Conservation (phyloP, 768 basidiomycete species). For the Scleroderma citrinum region DNA sequence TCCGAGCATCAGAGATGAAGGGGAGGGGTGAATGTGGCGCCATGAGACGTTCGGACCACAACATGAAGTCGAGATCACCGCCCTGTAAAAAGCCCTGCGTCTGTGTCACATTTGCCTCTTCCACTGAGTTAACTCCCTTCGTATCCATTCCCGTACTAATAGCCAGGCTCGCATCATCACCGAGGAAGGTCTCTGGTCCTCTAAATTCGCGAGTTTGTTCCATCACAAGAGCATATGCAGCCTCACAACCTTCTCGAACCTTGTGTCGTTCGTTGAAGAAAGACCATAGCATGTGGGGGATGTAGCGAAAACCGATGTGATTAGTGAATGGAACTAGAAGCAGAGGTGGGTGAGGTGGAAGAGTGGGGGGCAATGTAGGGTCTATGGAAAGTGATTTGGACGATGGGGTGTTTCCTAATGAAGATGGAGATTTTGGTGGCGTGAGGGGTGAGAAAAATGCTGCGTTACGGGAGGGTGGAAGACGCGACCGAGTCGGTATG, state of each 20-base stretch:
- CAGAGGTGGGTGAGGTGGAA: constrained; percentile 76
- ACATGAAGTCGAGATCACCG: constrained; percentile 74
- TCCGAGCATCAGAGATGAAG: constrained; percentile 62
- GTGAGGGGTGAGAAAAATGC: constrained; percentile 29
- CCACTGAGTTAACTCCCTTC: not conserved
- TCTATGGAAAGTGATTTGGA: constrained; percentile 25
- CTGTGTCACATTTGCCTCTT: no score
- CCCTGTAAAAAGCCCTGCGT: constrained; percentile 14
- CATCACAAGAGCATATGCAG: constrained; percentile 69
- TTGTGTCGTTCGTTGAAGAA: constrained; percentile 87
- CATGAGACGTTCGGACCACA: constrained; percentile 60
- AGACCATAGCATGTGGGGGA: constrained; percentile 86
- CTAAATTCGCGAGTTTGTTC: constrained; percentile 55
- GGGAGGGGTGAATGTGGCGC: constrained; percentile 55
- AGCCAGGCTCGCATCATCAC: constrained; percentile 14
- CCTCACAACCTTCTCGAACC: constrained; percentile 76
- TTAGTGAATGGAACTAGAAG: constrained; percentile 71
- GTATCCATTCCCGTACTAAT: constrained; percentile 10
- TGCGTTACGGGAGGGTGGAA: constrained; percentile 29
- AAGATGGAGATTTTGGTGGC: constrained; percentile 16
- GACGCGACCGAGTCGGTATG: constrained; percentile 36
- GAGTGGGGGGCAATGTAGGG: constrained; percentile 43
- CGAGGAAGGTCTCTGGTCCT: constrained; percentile 20
- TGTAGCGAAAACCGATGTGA: constrained; percentile 74
- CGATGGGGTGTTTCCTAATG: constrained; percentile 10